Percentiles rank a stretch among this genome's conserved stretches.
phyloP scores from a whole-genome alignment of 805 yeast genomes.

The Nakazawaea ambrosiae region DNA sequence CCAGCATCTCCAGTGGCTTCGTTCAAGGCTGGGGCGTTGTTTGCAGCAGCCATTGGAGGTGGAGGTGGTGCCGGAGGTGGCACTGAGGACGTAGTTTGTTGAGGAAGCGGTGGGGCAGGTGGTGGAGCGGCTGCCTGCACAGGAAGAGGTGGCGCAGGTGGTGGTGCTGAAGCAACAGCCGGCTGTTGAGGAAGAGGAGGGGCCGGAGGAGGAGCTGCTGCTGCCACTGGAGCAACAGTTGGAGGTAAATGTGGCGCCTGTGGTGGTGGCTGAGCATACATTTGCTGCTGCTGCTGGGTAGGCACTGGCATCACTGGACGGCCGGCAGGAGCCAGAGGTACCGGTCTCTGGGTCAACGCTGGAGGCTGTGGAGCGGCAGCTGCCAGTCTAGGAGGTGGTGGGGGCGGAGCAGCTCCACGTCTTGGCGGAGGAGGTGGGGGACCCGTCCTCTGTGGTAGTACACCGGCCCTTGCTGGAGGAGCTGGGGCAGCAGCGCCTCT shows the following conservation, averaged over 20 bases:
- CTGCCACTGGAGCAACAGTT: conserved; percentile 16
- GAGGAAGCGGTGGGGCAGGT: conserved; percentile 23
- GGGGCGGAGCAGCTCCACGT: conserved; percentile 17
- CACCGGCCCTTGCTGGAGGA: conserved; percentile 16
- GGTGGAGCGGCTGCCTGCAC: conserved; percentile 16
- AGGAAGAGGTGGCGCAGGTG: conserved; percentile 13
- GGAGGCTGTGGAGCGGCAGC: conserved; percentile 15
- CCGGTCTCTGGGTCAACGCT: conserved; percentile 13
- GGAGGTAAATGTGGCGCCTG: conserved; percentile 18
- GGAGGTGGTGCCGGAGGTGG: conserved; percentile 35
- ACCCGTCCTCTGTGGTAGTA: conserved; percentile 18
- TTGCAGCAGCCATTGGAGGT: conserved; percentile 34
- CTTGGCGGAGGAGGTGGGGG: conserved; percentile 13
- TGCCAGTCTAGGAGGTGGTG: conserved; percentile 26
- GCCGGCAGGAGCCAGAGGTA: conserved; percentile 5
- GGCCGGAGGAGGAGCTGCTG: conserved; percentile 22
- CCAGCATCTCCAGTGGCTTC: conserved; percentile 40
- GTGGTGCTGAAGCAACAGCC: conserved; percentile 1
- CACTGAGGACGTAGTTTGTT: conserved; percentile 24
- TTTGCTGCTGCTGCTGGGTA: conserved; percentile 11
- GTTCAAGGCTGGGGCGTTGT: conserved; percentile 27
- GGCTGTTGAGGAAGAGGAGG: conserved; percentile 17
- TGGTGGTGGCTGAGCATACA: conserved; percentile 15
- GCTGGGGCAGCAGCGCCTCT: conserved; percentile 13
- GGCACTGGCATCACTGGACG: conserved; percentile 9